Base-by-base conservation (phyloP, 2,329 filamentous ascomycete species). In the Trichoderma atroviride region DNA sequence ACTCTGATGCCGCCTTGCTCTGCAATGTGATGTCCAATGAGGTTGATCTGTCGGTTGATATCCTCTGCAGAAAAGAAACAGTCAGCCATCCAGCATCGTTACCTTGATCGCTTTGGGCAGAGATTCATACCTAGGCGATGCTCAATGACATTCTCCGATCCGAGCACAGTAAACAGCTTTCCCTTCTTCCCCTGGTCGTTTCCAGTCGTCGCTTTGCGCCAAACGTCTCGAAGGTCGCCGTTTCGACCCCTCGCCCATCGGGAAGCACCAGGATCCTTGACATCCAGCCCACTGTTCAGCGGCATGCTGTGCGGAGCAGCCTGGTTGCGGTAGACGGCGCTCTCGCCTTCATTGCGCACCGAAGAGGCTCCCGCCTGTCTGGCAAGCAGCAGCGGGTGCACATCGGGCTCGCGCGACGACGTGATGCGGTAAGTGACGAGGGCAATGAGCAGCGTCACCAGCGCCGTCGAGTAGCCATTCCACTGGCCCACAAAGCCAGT, bases 211-310 rank as follows among this genome's bases (percentile, higher is more conserved):
- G 89, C 91, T 76, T 87, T 87, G 72, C 90, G 88, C 96, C 96
- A 99, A 69, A 99, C 85, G 80, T 99, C 95, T 67, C 95, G 88
- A 73, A 99, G 83, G 75, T 99, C 95, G 56, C 96, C 96, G 79
- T 97, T 90, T 68, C 92, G 89, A 60, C 95, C 95, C 69, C 86
- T 84, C 11, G 91, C 86, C 92, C 94, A 97, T 81, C 93, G 93
- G 58, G 92, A 91, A 57, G 91, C 88, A 55, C 90, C 91, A 0
- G 90, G 82, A 67, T 94, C 91, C 81, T 93, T 95, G 69, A 98
- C 92, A 73, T 92, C 93, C 59, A 97, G 84, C 5, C 94, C 93
- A 47, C 86, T 82, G 74, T 91, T 91, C 55, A 97, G 86, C 10
- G 92, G 90, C 83, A 93, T 94, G 75, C 94, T 93, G 81, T 96